Evolutionary conservation across 2,329 filamentous ascomycete species (phyloP).

Genomic region (Nemania sp.): DNA sequence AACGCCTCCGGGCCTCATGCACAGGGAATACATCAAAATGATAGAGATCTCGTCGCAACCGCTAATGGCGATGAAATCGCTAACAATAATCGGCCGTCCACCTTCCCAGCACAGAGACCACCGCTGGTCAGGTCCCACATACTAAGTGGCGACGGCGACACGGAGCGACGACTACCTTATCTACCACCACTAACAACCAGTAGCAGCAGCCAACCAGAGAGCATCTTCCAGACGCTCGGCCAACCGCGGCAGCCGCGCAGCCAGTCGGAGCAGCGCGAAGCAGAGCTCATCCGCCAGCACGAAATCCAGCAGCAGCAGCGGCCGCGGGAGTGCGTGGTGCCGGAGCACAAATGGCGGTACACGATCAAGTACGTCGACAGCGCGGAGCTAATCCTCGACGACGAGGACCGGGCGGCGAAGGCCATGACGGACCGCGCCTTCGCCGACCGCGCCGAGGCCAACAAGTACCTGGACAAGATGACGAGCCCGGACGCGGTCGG

Average conservation of each 20-base stretch:
- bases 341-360: conserved; percentile 18
- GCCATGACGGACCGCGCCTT: conserved; percentile 14
- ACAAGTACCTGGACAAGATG: conserved; percentile 26
- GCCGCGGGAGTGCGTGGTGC: conserved; percentile 1
- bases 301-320: conserved; percentile 3
- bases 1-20: not conserved
- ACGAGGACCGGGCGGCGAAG: not conserved
- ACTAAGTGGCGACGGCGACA: not conserved
- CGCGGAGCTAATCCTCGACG: conserved; percentile 1
- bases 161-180: not conserved
- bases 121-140: not conserved
- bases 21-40: not conserved
- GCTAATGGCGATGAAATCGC: not conserved
- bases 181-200: not conserved
- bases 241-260: not conserved
- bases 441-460: conserved; percentile 28
- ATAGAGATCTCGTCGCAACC: not conserved
- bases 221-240: no score
- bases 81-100: not conserved
- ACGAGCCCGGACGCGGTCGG: conserved; percentile 18
- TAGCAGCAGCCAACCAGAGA: not conserved
- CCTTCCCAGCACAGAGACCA: not conserved
- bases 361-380: conserved; percentile 15
- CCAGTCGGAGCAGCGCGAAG: not conserved
- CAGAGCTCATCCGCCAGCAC: not conserved